Base-by-base conservation (phyloP, 352 stramenopile genomes). In the Paralagenidium karlingii region DNA sequence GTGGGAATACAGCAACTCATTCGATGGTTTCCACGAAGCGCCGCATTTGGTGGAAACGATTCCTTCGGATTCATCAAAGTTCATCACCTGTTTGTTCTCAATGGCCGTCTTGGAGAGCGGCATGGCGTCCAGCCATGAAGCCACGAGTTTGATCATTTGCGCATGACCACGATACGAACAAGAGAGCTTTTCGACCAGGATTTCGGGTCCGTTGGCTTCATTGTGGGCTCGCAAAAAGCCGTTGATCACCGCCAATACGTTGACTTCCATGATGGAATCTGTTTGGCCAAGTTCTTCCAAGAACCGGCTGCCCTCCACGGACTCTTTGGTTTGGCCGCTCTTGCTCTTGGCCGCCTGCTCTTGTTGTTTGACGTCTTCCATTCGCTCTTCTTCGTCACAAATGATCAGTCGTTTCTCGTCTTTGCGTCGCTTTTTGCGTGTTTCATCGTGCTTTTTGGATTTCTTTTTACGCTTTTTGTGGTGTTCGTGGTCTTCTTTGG, bases 141-240 rank as follows among this genome's bases (percentile, higher is more conserved):
- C 74, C n/a, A 89, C 63, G 3, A 92, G 60, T 0, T 68, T 66
- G n/a, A 87, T 77, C 75, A 92, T 89, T 46, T 92, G 74, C 7
- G 78, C 74, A 46, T 92, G 76, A 5, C 78, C 78, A 39, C 78
- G 73, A 27, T 92, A 92, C 9, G 78, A 89, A 11, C 71, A 82
- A 33, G 78, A 92, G 7, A 92, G 60, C 30, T 85, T 79, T 43
- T 92, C 77, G 12, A 92, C 78, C 0, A 92, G 51, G 33, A 92
- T 82, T 45, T 92, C 78, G 4, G 78, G 78, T 5, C 78, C 78
- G 44, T 92, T 79, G 2, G 73, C 68, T 18, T 82, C 75, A 2
- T 69, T 81, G 45, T 92, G 71, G 9, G 69, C 67, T 38, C 75
- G 61, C 33, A 92, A 41, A 34, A 92, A 92, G 5, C 69, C 70